These are phyloP conservation scores for Trichoderma semiorbis DNA, from an alignment of 2,329 filamentous ascomycete genomes.

Conservation along the genomic window DNA sequence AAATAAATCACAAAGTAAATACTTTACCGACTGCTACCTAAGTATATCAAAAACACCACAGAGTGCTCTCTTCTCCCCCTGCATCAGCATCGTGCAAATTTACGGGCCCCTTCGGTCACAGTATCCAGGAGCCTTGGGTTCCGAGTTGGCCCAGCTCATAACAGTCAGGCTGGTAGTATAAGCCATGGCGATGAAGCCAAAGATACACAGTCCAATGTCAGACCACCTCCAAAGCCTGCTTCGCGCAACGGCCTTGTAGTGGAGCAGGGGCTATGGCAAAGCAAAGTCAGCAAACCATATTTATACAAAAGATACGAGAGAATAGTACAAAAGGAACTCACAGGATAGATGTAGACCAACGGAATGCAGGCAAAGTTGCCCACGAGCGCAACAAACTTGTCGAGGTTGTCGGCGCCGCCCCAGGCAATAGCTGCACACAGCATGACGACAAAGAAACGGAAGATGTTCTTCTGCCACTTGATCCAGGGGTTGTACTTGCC, in stretches of 20 bases:
- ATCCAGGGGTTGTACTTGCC: slow-evolving; percentile 98
- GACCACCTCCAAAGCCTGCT: slow-evolving; percentile 63
- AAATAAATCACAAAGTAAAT: background rate
- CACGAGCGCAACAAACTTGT: slow-evolving; percentile 95
- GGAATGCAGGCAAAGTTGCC: slow-evolving; percentile 98
- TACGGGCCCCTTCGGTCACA: slow-evolving; percentile 42
- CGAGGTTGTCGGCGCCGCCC: slow-evolving; percentile 86
- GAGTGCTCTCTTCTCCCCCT: background rate
- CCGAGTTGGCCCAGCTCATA: slow-evolving; percentile 73
- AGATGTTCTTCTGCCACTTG: slow-evolving; percentile 99
- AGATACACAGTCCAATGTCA: slow-evolving; percentile 74
- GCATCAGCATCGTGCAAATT: background rate
- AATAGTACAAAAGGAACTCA: slow-evolving; percentile 51
- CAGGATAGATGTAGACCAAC: slow-evolving; percentile 94
- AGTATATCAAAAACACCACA: background rate
- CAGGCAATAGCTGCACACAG: slow-evolving; percentile 85
- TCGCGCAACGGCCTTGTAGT: slow-evolving; percentile 75
- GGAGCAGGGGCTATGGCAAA: slow-evolving; percentile 72
- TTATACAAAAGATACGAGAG: background rate
- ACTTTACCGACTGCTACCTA: slow-evolving; percentile 1
- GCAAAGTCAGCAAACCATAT: slow-evolving; percentile 30
- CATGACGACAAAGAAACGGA: slow-evolving; percentile 88
- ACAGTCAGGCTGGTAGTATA: slow-evolving; percentile 89
- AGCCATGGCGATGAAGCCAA: slow-evolving; percentile 82
- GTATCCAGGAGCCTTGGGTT: slow-evolving; percentile 48